Conservation (phyloP, 164 flowering plant species). For the Umbellularia californica region DNA sequence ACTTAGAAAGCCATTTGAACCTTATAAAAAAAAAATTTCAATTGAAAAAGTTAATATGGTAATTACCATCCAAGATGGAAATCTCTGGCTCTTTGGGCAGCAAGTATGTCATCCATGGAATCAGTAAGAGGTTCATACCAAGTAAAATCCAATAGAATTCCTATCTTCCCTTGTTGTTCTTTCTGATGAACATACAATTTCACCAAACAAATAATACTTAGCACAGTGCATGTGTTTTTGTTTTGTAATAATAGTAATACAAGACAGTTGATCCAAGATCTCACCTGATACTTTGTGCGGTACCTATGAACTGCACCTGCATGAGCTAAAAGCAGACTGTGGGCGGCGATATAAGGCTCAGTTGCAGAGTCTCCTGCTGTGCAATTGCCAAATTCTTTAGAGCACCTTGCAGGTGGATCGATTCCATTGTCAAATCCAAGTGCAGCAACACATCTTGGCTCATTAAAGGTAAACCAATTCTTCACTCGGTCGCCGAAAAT, state of each 20-base stretch:
- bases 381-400: conserved; percentile 17
- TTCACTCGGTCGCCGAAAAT: conserved; percentile 20
- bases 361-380: conserved; percentile 17
- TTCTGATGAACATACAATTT: conserved; percentile 2
- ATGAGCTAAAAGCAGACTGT: conserved; percentile 20
- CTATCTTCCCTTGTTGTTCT: conserved; percentile 16
- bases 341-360: conserved; percentile 23
- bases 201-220: not conserved
- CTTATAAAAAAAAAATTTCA: not conserved
- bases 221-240: not conserved
- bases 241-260: not conserved
- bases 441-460: conserved; percentile 20
- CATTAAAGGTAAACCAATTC: conserved; percentile 25
- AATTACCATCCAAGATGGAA: conserved; percentile 19
- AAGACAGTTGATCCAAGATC: not conserved
- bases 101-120: conserved; percentile 6
- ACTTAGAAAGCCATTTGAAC: not conserved
- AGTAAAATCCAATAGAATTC: conserved; percentile 22
- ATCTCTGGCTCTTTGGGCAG: conserved; percentile 20
- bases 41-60: not conserved
- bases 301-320: conserved; percentile 22
- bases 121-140: conserved; percentile 25
- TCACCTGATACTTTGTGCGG: conserved; percentile 19
- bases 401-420: conserved; percentile 19
- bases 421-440: conserved; percentile 22